These are phyloP conservation scores for Xylaria hypoxylon DNA, from an alignment of 2,329 filamentous ascomycete genomes.

Conservation along the genomic window DNA sequence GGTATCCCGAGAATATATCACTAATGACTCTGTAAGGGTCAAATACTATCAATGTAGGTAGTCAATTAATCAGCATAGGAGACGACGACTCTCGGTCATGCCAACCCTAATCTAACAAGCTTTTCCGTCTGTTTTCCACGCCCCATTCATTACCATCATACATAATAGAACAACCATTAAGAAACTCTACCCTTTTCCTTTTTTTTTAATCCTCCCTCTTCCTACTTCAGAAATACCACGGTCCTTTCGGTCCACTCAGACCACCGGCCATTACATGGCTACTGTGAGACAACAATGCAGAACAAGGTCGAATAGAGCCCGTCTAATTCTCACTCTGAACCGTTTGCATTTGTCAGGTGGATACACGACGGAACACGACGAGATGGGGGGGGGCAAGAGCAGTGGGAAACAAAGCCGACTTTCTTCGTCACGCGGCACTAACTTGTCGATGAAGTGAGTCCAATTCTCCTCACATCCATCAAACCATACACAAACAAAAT, in stretches of 20 bases:
- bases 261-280: neutral
- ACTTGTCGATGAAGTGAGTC: conserved; percentile 4
- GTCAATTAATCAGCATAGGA: conserved; percentile 19
- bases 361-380: neutral
- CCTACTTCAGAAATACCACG: neutral
- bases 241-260: neutral
- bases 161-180: conserved; percentile 1
- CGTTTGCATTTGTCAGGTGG: neutral
- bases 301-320: neutral
- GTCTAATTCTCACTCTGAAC: neutral
- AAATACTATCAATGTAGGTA: neutral
- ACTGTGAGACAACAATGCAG: conserved; percentile 2
- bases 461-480: neutral
- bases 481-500: neutral
- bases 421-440: neutral
- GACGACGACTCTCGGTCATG: conserved; percentile 4
- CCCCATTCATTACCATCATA: neutral
- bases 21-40: neutral
- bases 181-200: neutral
- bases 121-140: neutral
- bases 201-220: neutral
- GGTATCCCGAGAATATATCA: neutral
- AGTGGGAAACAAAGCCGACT: neutral
- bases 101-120: conserved; percentile 7
- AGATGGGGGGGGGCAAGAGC: neutral